A percentile compares a stretch with the other conserved stretches of the same genome.
Conservation (phyloP, 2,329 filamentous ascomycete species). For the Zymoseptoria tritici region DNA sequence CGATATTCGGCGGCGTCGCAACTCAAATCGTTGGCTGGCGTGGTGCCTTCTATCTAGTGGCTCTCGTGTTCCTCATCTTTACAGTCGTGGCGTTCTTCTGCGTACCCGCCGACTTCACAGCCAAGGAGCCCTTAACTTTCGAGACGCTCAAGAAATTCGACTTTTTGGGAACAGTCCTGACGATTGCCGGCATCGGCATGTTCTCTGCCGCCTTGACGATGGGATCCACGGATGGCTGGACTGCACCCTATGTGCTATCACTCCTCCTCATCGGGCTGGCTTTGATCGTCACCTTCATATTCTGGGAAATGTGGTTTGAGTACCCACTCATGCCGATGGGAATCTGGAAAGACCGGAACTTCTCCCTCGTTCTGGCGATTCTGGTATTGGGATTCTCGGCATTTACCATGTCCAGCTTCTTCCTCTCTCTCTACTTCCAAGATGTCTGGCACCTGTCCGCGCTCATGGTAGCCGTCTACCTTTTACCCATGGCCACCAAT, state of each 20-base stretch:
- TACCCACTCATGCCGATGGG: constrained; percentile 47
- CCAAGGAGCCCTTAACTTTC: constrained; percentile 38
- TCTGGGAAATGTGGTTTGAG: constrained; percentile 52
- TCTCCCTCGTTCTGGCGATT: constrained; percentile 53
- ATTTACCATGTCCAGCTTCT: constrained; percentile 38
- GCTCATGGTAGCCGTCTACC: constrained; percentile 52
- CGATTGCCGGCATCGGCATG: constrained; percentile 58
- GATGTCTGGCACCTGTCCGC: constrained; percentile 46
- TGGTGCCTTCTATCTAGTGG: constrained; percentile 53
- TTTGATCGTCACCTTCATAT: constrained; percentile 50
- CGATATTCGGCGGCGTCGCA: constrained; percentile 56
- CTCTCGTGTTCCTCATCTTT: constrained; percentile 57
- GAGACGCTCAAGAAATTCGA: constrained; percentile 53
- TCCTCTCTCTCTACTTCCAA: constrained; percentile 60
- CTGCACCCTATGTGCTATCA: constrained; percentile 53
- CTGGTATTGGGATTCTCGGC: constrained; percentile 56
- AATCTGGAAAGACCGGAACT: constrained; percentile 56
- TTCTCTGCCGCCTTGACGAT: constrained; percentile 54
- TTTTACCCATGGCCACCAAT: constrained; percentile 59
- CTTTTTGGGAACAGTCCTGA: constrained; percentile 52
- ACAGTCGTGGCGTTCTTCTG: constrained; percentile 53
- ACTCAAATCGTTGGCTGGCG: constrained; percentile 57
- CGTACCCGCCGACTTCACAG: constrained; percentile 49
- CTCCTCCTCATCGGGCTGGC: constrained; percentile 53
- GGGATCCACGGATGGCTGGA: constrained; percentile 56